Conservation (phyloP, 352 stramenopile genomes). For the Phytophthora foliorum region DNA sequence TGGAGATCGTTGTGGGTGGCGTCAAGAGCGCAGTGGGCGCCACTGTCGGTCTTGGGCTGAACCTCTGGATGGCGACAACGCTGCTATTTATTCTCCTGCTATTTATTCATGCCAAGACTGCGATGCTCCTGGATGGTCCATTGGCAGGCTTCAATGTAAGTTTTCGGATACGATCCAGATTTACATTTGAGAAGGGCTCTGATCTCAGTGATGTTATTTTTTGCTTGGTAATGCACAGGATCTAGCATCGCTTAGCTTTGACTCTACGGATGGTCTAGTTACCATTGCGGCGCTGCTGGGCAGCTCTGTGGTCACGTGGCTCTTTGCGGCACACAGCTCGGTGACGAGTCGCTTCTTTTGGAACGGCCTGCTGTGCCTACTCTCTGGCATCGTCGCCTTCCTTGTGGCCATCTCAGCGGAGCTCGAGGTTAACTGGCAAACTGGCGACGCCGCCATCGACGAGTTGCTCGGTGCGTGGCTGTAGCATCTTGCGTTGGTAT, state of each 20-base stretch:
- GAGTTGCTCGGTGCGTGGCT: constrained; percentile 70
- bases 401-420: constrained; percentile 72
- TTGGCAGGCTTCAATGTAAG: constrained; percentile 65
- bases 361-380: constrained; percentile 72
- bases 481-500: not conserved
- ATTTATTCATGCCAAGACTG: constrained; percentile 79
- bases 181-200: not conserved
- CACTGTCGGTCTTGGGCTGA: constrained; percentile 58
- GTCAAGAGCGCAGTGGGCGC: constrained; percentile 42
- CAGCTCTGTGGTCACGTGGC: constrained; percentile 53
- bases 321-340: constrained; percentile 44
- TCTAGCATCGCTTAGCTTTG: constrained; percentile 57
- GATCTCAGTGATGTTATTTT: constrained; percentile 18
- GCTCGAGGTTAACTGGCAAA: constrained; percentile 70
- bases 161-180: not conserved
- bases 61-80: constrained; percentile 53
- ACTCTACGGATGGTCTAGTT: constrained; percentile 61
- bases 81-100: constrained; percentile 80
- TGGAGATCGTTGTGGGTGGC: constrained; percentile 42
- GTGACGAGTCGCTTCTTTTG: constrained; percentile 73
- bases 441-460: constrained; percentile 61
- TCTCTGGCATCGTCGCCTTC: constrained; percentile 63
- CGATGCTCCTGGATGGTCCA: constrained; percentile 58
- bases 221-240: constrained; percentile 40
- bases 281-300: constrained; percentile 47